A percentile compares a stretch with the other conserved stretches of the same genome.
Evolutionary conservation across 345 rosid species (phyloP).

Genomic region (Aurinia saxatilis): DNA sequence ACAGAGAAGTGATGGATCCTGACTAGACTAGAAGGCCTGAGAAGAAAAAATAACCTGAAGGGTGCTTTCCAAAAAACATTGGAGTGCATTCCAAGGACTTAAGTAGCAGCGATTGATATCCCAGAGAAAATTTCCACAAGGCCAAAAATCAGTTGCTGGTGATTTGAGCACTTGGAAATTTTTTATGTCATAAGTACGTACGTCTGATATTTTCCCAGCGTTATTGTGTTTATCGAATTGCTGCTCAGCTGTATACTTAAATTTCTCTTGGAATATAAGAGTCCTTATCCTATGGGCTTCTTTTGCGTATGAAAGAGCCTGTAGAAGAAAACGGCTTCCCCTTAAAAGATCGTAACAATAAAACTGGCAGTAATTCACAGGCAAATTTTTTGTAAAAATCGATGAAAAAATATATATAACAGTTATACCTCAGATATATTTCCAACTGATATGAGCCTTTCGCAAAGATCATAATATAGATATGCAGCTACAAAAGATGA

Average conservation of each 20-base stretch:
- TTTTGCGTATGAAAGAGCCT: conserved; percentile 86
- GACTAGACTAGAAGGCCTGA: conserved; percentile 11
- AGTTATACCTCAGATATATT: conserved; percentile 59
- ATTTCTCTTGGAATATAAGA: conserved; percentile 64
- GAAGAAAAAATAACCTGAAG: conserved; percentile 60
- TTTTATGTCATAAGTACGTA: conserved; percentile 31
- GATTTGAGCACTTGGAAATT: conserved; percentile 40
- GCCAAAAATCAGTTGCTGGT: conserved; percentile 53
- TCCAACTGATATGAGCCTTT: conserved; percentile 55
- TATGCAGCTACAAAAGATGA: conserved; percentile 62
- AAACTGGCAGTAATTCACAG: conserved; percentile 5
- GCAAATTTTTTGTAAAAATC: not conserved
- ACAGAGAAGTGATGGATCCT: conserved; percentile 7
- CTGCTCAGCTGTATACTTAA: conserved; percentile 54
- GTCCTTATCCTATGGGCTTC: conserved; percentile 66
- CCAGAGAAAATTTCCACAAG: conserved; percentile 32
- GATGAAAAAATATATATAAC: conserved; percentile 9
- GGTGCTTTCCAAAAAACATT: conserved; percentile 85
- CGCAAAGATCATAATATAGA: conserved; percentile 77
- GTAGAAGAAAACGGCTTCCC: conserved; percentile 2
- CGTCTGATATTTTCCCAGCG: conserved; percentile 36
- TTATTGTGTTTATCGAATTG: conserved; percentile 36
- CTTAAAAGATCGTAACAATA: conserved; percentile 11
- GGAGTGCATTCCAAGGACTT: conserved; percentile 85
- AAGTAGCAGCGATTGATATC: conserved; percentile 49